Percentiles rank a stretch among this genome's conserved stretches.
These are phyloP conservation scores for Cordyceps pruinosa DNA, from an alignment of 2,329 filamentous ascomycete species.

Conservation along the genomic window DNA sequence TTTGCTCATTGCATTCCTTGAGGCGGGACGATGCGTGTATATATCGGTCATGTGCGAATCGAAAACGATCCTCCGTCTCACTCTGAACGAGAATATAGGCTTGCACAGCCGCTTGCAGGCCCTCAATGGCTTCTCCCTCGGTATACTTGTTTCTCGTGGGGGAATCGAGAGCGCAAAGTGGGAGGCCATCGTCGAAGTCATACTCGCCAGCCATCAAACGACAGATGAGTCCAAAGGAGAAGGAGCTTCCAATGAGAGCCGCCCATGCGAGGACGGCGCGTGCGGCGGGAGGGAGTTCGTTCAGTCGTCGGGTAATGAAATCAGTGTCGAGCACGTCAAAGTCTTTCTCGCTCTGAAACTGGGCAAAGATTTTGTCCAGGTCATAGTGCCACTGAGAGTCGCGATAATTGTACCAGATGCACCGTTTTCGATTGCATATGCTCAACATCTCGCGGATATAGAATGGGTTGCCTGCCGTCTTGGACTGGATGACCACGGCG, in stretches of 20 bases:
- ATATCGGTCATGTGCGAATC: conserved; percentile 84
- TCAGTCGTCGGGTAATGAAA: conserved; percentile 72
- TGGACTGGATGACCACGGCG: conserved; percentile 79
- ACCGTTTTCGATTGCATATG: conserved; percentile 77
- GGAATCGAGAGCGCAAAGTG: conserved; percentile 21
- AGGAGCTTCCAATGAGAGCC: conserved; percentile 71
- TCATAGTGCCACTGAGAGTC: conserved; percentile 78
- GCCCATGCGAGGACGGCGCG: conserved; percentile 81
- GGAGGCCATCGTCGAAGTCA: conserved; percentile 48
- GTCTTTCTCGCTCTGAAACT: conserved; percentile 73
- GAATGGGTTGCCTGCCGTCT: conserved; percentile 82
- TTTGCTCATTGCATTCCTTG: conserved; percentile 59
- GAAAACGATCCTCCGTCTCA: conserved; percentile 79
- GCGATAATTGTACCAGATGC: conserved; percentile 86
- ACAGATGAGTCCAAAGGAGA: conserved; percentile 76
- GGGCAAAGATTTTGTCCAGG: conserved; percentile 75
- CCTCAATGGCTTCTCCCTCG: conserved; percentile 63
- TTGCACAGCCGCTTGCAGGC: conserved; percentile 75
- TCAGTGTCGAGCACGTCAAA: conserved; percentile 74
- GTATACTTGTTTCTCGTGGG: conserved; percentile 37
- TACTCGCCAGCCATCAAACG: conserved; percentile 71
- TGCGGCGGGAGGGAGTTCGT: conserved; percentile 67
- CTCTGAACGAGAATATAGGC: conserved; percentile 75
- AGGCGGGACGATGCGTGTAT: conserved; percentile 66
- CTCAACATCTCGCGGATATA: conserved; percentile 88